Evolutionary conservation across 2,329 filamentous ascomycete species (phyloP), one percentile per base, ranked within the genome.

Genomic region (Sporothrix variecibatus): DNA sequence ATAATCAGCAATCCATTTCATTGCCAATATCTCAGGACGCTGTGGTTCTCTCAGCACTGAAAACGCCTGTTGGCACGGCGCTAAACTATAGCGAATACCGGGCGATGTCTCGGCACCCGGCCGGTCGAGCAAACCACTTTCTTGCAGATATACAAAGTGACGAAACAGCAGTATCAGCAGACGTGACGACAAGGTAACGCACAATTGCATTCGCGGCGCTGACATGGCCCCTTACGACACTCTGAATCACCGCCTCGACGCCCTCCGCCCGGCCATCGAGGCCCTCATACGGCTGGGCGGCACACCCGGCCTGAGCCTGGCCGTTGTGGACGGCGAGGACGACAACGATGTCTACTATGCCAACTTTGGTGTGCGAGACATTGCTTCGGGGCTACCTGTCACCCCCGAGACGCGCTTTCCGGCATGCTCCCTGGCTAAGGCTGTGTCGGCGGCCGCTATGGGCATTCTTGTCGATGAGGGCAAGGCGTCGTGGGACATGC

Each of bases 361-460:
- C 49, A 58, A 28, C 49, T 58, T 53, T 23, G 68, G 68, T 26
- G 46, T 56, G 3, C 68, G 68, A 49, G 68, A 71, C 31, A 15
- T 40, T 8, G 28, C n/a, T 2, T 20, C 23, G 9, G 26, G 4
- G 1, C 68, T 58, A 8, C 68, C 68, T 17, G 68, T 71, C 20
- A 71, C 68, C 11, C 9, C 34, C 8, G 28, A 71, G 1, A 71
- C 68, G 12, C 15, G 51, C 17, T 71, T 71, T 17, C 68, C 51
- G 46, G 68, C 49, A 26, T 53, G 49, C 23, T 71, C 68, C 1
- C 51, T 71, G 34, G 49, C 68, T 15, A 71, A 71, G 49, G 68
- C 68, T 2, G 46, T 71, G 46, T 56, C 68, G 15, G 26, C 68
- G 12, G 49, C 68, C 4, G 68, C 68, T 9, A 40, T 71, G 49